A percentile compares a stretch with the other conserved stretches of the same genome.
These are phyloP conservation scores for Blastobotrys malaysiensis DNA, from an alignment of 1,139 yeast genomes.

Conservation along the genomic window DNA sequence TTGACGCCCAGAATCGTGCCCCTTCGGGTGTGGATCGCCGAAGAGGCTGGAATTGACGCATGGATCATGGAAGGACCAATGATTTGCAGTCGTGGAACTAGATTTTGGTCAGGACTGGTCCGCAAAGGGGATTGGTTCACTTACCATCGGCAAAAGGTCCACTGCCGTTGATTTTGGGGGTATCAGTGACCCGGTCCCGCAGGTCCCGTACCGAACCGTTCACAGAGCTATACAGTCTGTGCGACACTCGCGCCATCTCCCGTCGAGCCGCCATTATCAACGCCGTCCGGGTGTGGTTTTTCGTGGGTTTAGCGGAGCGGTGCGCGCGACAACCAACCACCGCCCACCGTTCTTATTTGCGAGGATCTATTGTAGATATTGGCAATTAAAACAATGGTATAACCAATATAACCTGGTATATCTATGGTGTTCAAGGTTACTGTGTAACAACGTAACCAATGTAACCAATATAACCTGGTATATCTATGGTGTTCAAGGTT, in stretches of 20 bases:
- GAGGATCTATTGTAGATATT: no score
- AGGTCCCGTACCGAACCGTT: neutral
- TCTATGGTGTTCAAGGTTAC: no score
- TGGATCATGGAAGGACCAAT: constrained; percentile 43
- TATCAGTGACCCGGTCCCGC: neutral
- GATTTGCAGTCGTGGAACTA: constrained; percentile 37
- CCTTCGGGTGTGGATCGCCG: constrained; percentile 41
- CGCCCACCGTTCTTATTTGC: neutral
- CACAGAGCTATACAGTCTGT: neutral
- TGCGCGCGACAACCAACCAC: neutral
- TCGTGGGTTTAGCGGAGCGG: neutral
- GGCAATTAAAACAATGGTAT: no score
- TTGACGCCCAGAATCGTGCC: constrained; percentile 45
- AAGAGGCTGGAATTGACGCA: constrained; percentile 46
- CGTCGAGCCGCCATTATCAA: neutral
- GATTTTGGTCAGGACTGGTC: no score
- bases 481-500: no score
- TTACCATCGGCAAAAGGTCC: neutral
- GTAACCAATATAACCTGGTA: no score
- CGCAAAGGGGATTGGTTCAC: no score
- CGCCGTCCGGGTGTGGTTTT: neutral
- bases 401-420: no score
- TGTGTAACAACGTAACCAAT: no score
- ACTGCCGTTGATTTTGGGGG: constrained; percentile 7
- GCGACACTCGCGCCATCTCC: neutral